A percentile compares a stretch with the other conserved stretches of the same genome.
phyloP scores from a whole-genome alignment of 495 filamentous ascomycete genomes.

The Xylaria venustula region DNA sequence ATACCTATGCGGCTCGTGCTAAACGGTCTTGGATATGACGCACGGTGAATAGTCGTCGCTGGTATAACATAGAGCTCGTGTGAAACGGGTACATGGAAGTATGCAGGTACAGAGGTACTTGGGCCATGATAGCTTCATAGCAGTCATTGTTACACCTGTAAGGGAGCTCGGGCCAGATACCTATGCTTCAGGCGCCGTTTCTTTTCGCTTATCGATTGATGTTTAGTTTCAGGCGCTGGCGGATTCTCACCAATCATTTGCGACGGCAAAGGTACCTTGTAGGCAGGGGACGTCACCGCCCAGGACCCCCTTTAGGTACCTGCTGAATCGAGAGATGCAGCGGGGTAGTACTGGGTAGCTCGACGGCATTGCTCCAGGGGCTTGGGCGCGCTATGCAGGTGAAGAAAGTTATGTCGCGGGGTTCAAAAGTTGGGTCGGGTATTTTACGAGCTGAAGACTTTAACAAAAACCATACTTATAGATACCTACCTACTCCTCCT shows the following conservation, averaged over 20 bases:
- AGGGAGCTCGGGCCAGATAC: background rate
- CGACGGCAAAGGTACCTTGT: background rate
- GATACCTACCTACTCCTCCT: too few species aligned
- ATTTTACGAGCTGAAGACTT: background rate
- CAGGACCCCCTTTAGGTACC: too few species aligned
- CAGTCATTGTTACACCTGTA: background rate
- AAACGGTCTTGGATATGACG: too few species aligned
- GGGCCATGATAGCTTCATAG: slow-evolving; percentile 25
- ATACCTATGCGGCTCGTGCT: too few species aligned
- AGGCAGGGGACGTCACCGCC: background rate
- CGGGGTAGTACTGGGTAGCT: background rate
- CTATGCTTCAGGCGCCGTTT: too few species aligned
- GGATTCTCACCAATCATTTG: background rate
- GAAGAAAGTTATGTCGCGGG: background rate
- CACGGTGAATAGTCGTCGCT: background rate
- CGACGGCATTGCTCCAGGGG: too few species aligned
- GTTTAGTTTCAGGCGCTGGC: background rate
- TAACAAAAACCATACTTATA: too few species aligned
- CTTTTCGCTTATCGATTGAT: slow-evolving; percentile 2
- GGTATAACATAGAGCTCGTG: background rate
- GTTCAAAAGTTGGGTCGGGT: background rate
- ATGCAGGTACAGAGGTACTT: background rate
- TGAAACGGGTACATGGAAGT: too few species aligned
- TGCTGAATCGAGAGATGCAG: too few species aligned
- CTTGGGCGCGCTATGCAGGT: too few species aligned